These are phyloP conservation scores for Durusdinium trenchii DNA, from an alignment of 73 alveolate genomes.

Conservation along the genomic window DNA sequence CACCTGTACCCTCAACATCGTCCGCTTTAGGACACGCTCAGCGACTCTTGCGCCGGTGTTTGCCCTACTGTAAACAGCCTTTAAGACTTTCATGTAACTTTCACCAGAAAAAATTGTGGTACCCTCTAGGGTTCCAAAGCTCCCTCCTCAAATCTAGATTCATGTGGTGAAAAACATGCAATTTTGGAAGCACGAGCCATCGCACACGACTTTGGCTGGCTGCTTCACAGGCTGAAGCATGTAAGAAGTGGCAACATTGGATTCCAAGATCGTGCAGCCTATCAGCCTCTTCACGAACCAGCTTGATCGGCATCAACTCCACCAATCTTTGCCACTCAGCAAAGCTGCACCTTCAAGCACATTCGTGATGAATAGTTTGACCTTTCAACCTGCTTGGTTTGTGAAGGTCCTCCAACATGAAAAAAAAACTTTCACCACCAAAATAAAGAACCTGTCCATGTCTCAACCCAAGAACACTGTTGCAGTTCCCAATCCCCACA, in stretches of 20 bases:
- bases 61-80: background rate
- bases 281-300: background rate
- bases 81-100: background rate
- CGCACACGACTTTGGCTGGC: background rate
- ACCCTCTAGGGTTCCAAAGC: background rate
- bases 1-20: background rate
- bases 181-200: background rate
- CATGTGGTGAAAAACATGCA: background rate
- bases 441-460: no score
- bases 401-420: no score
- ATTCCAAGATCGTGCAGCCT: background rate
- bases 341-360: background rate
- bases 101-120: background rate
- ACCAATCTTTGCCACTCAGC: background rate
- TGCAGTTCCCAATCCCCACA: background rate
- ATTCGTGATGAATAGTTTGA: background rate
- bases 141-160: no score
- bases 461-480: background rate
- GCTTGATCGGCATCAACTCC: background rate
- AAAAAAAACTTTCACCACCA: no score
- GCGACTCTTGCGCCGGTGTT: no score
- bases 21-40: background rate
- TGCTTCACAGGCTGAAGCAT: background rate
- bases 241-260: background rate
- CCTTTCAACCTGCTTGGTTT: background rate